Conservation (phyloP, 108 stramenopile species). For the Parmales sp. region DNA sequence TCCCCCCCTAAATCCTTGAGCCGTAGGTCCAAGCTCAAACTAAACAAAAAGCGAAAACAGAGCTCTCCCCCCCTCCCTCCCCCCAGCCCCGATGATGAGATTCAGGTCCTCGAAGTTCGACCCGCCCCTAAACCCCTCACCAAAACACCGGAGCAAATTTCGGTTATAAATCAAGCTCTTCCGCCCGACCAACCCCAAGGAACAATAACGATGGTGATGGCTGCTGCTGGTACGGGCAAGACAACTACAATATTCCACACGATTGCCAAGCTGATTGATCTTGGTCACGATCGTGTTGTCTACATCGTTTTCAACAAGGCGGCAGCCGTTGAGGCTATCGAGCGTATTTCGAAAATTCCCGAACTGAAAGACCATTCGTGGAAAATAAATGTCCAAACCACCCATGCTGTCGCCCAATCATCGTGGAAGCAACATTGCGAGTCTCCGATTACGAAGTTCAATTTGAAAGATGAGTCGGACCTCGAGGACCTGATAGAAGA, state of each 20-base stretch:
- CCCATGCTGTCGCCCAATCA: neutral
- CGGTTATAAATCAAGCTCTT: neutral
- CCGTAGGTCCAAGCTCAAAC: no score
- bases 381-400: neutral
- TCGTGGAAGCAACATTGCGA: neutral
- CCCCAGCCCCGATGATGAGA: no score
- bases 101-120: no score
- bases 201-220: neutral
- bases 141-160: neutral
- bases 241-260: neutral
- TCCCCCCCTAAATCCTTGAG: no score
- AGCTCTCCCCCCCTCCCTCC: no score
- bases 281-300: neutral
- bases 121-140: no score
- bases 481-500: neutral
- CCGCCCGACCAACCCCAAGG: neutral
- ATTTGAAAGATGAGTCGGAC: neutral
- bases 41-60: no score
- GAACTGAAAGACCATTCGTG: neutral
- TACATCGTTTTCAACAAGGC: constrained; percentile 4
- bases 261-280: neutral
- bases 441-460: neutral
- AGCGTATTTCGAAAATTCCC: neutral
- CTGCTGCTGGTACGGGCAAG: constrained; percentile 11
- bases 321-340: neutral